phyloP scores from a whole-genome alignment of 179 eudicot species.

The Kewa caespitosa region DNA sequence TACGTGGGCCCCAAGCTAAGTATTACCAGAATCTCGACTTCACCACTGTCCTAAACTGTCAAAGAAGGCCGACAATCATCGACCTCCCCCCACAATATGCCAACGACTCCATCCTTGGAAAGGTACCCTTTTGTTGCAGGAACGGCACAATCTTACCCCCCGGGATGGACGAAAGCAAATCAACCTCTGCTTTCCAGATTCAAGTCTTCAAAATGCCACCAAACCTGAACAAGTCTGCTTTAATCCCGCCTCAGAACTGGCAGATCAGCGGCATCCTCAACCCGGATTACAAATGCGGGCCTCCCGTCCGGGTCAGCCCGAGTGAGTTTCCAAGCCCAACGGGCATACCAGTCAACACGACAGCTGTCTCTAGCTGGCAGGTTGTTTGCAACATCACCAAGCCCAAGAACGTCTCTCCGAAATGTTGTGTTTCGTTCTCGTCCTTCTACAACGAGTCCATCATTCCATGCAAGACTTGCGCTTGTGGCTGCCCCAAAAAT shows the following conservation, averaged over 20 bases:
- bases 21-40: conserved; percentile 59
- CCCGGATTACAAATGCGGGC: conserved; percentile 64
- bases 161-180: conserved; percentile 54
- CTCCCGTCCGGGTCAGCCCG: conserved; percentile 67
- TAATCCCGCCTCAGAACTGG: conserved; percentile 82
- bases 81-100: conserved; percentile 67
- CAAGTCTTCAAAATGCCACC: conserved; percentile 96
- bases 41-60: conserved; percentile 62
- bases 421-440: conserved; percentile 87
- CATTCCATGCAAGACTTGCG: conserved; percentile 86
- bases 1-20: conserved; percentile 60
- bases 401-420: conserved; percentile 38
- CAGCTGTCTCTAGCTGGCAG: conserved; percentile 86
- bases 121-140: conserved; percentile 73
- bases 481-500: conserved; percentile 68
- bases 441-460: conserved; percentile 75
- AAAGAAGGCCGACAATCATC: conserved; percentile 64
- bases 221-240: conserved; percentile 46
- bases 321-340: conserved; percentile 53
- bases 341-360: conserved; percentile 49
- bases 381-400: conserved; percentile 72
- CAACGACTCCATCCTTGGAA: conserved; percentile 64
- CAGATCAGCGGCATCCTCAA: conserved; percentile 58
- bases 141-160: conserved; percentile 73
- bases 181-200: conserved; percentile 59